A percentile compares a stretch with the other conserved stretches of the same genome.
Evolutionary conservation across 2,329 filamentous ascomycete species (phyloP).

Genomic region (Penicillium sp.): DNA sequence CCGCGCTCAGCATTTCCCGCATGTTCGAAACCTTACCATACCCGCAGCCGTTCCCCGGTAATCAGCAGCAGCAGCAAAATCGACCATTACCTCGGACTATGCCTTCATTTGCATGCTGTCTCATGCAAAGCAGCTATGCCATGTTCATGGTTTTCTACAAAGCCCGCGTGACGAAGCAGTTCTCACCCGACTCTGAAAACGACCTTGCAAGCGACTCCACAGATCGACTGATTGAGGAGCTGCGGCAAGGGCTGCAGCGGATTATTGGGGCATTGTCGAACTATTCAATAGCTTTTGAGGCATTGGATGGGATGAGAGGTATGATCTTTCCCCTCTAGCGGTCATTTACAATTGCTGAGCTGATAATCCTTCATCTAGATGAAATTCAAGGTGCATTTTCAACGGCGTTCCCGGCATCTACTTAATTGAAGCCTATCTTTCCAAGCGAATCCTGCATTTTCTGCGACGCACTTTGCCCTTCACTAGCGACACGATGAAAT

Average conservation of each 20-base stretch:
- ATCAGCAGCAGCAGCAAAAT: conserved; percentile 8
- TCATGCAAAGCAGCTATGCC: conserved; percentile 46
- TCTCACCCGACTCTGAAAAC: conserved; percentile 22
- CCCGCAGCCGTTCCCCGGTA: conserved; percentile 30
- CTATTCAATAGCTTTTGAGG: conserved; percentile 42
- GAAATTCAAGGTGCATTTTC: conserved; percentile 42
- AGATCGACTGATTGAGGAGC: conserved; percentile 33
- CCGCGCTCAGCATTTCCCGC: conserved; percentile 39
- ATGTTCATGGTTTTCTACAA: conserved; percentile 46
- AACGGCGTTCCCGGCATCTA: conserved; percentile 33
- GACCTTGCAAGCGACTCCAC: conserved; percentile 22
- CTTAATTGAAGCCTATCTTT: conserved; percentile 15
- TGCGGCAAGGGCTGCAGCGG: conserved; percentile 36
- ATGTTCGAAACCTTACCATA: conserved; percentile 40
- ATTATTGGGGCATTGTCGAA: conserved; percentile 37
- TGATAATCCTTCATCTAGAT: conserved; percentile 29
- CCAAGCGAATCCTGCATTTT: conserved; percentile 4
- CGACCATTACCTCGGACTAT: conserved; percentile 38
- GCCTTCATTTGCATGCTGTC: conserved; percentile 45
- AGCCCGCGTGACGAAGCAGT: conserved; percentile 34
- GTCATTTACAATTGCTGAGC: conserved; percentile 7
- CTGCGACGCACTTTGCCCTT: conserved; percentile 2
- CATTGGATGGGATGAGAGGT: conserved; percentile 44
- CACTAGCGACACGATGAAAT: background rate
- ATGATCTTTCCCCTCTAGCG: conserved; percentile 1